Evolutionary conservation across 1,139 yeast species (phyloP).

Genomic region (Yamadazyma buinensis): DNA sequence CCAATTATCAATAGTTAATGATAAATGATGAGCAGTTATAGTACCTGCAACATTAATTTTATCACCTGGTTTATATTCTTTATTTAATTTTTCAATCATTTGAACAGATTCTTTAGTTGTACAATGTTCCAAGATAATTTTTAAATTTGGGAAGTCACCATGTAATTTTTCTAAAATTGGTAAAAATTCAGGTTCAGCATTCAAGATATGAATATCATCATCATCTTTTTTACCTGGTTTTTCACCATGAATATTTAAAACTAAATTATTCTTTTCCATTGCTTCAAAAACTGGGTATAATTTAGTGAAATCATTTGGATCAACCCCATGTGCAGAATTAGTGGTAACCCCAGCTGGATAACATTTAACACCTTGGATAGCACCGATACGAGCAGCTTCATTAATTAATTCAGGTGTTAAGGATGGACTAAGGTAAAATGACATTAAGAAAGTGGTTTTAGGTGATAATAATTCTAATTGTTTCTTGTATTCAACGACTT

Average conservation of each 20-base stretch:
- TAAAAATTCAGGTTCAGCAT: conserved; percentile 88
- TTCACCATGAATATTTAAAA: conserved; percentile 92
- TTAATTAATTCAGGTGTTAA: conserved; percentile 82
- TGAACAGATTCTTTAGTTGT: conserved; percentile 87
- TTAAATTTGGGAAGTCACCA: conserved; percentile 76
- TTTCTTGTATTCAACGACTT: conserved; percentile 67
- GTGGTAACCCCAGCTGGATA: conserved; percentile 99
- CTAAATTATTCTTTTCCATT: conserved; percentile 72
- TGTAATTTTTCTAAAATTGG: conserved; percentile 88
- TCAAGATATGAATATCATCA: conserved; percentile 73
- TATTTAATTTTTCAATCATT: conserved; percentile 67
- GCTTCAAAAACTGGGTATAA: conserved; percentile 89
- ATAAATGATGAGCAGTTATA: conserved; percentile 93
- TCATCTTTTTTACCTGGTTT: conserved; percentile 63
- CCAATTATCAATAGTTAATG: conserved; percentile 88
- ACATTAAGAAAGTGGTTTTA: conserved; percentile 84
- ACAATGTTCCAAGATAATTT: conserved; percentile 91
- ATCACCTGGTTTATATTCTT: conserved; percentile 38
- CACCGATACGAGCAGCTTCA: conserved; percentile 69
- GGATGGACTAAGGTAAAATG: conserved; percentile 73
- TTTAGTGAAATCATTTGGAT: conserved; percentile 81
- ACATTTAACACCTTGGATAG: conserved; percentile 84
- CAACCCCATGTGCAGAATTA: conserved; percentile 89
- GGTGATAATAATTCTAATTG: conserved; percentile 69
- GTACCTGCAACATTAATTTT: conserved; percentile 76